A percentile compares a stretch with the other conserved stretches of the same genome.
These are phyloP conservation scores for Picea glauca DNA, from an alignment of 75 land plant genomes.

Conservation along the genomic window DNA sequence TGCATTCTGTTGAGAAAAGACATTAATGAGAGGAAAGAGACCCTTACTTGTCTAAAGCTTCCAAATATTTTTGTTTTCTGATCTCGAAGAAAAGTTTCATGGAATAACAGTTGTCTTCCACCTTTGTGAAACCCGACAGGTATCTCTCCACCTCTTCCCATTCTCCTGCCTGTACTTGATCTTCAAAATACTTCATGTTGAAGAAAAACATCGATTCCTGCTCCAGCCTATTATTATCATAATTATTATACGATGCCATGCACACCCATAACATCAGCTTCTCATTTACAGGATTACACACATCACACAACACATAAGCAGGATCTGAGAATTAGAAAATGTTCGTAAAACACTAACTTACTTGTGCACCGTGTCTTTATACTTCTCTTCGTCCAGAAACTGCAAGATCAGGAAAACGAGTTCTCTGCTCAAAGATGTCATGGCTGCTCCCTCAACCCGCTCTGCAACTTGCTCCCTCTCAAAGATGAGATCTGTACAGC, in stretches of 20 bases:
- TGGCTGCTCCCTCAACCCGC: conserved; percentile 5
- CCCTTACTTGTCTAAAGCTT: conserved; percentile 54
- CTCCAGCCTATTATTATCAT: conserved; percentile 25
- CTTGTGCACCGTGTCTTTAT: conserved; percentile 42
- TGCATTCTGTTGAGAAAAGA: no score
- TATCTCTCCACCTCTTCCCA: conserved; percentile 63
- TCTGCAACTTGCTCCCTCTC: not conserved
- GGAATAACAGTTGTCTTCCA: conserved; percentile 56
- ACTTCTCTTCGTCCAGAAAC: conserved; percentile 49
- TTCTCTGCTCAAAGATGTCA: conserved; percentile 47
- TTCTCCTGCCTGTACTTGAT: conserved; percentile 50
- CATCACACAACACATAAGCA: not conserved
- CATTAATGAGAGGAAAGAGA: not conserved
- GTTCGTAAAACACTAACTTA: conserved; percentile 7
- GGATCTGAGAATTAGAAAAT: not conserved
- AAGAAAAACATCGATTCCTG: conserved; percentile 47
- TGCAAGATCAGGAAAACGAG: conserved; percentile 47
- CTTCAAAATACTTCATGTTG: conserved; percentile 57
- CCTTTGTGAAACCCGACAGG: conserved; percentile 54
- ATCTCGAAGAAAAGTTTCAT: conserved; percentile 65
- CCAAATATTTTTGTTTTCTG: conserved; percentile 62
- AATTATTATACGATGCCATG: not conserved
- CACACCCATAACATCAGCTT: not conserved
- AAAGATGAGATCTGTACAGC: not conserved
- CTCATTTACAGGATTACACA: not conserved